These are phyloP conservation scores for Inonotus hispidus DNA, from an alignment of 1,284 basidiomycete species.

Conservation along the genomic window DNA sequence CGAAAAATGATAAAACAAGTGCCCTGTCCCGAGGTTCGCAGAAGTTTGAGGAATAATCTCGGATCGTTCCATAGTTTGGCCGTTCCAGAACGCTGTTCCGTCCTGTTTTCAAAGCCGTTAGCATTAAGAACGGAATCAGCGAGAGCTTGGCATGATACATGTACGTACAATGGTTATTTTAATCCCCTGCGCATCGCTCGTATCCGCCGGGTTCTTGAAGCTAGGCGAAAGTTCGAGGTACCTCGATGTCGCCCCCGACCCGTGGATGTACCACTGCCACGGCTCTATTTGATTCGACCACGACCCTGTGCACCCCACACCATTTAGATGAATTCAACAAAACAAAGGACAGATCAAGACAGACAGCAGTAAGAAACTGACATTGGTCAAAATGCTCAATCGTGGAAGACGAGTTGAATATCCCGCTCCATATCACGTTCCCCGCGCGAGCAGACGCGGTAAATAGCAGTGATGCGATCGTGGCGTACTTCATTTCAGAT, in stretches of 20 bases:
- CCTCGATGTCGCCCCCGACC: slow-evolving; percentile 22
- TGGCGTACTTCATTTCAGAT: slow-evolving; percentile 8
- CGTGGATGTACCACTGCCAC: slow-evolving; percentile 29
- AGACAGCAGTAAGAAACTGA: slow-evolving; percentile 4
- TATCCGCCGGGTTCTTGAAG: slow-evolving; percentile 28
- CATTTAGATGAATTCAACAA: not conserved
- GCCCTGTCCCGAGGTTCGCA: slow-evolving; percentile 26
- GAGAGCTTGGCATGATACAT: not conserved
- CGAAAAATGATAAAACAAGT: slow-evolving; percentile 28
- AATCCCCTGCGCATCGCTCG: slow-evolving; percentile 26
- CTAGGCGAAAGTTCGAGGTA: slow-evolving; percentile 25
- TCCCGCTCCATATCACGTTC: slow-evolving; percentile 25
- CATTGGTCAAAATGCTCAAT: slow-evolving; percentile 26
- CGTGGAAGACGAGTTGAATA: slow-evolving; percentile 25
- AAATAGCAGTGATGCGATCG: slow-evolving; percentile 5
- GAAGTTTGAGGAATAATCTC: slow-evolving; percentile 28
- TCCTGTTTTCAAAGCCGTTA: slow-evolving; percentile 10
- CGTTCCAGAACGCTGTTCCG: slow-evolving; percentile 24
- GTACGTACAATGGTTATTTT: slow-evolving; percentile 27
- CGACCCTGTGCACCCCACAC: slow-evolving; percentile 19
- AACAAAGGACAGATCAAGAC: too few relatives aligned
- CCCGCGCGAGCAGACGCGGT: slow-evolving; percentile 19
- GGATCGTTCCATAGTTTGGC: slow-evolving; percentile 25
- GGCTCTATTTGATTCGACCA: slow-evolving; percentile 23
- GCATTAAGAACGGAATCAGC: not conserved